Conservation (phyloP, 371 early-diverging fungal species). For the Mortierella sp. region DNA sequence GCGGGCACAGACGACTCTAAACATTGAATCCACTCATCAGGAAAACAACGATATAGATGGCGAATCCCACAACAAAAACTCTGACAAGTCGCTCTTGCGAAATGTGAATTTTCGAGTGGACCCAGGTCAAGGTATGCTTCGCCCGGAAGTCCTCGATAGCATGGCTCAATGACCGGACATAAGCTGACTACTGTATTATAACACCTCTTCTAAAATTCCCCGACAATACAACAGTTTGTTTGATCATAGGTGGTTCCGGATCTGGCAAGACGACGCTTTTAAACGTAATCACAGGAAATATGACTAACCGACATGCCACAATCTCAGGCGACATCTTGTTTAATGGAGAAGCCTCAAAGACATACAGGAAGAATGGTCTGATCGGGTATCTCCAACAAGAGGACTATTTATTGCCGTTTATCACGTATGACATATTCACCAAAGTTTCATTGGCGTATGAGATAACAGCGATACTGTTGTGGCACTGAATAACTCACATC, state of each 20-base stretch:
- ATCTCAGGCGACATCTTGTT: constrained; percentile 18
- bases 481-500: background rate
- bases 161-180: no score
- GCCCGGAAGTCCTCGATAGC: no score
- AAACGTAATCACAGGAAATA: constrained; percentile 19
- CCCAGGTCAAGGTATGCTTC: no score
- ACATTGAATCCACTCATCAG: no score
- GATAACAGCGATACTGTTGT: background rate
- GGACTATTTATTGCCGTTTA: constrained; percentile 16
- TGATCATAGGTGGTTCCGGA: constrained; percentile 29
- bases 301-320: background rate
- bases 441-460: no score
- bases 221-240: constrained; percentile 18
- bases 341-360: constrained; percentile 11
- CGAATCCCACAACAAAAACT: no score
- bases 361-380: constrained; percentile 7
- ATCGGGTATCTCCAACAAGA: constrained; percentile 36
- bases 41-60: no score
- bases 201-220: background rate
- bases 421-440: constrained; percentile 14
- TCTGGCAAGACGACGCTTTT: constrained; percentile 37
- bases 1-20: no score
- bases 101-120: no score
- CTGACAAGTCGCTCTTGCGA: no score
- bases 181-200: background rate